Evolutionary conservation across 1,284 basidiomycete species (phyloP), one percentile per base, ranked within the genome.

Genomic region (Uromyces viciae-fabae): DNA sequence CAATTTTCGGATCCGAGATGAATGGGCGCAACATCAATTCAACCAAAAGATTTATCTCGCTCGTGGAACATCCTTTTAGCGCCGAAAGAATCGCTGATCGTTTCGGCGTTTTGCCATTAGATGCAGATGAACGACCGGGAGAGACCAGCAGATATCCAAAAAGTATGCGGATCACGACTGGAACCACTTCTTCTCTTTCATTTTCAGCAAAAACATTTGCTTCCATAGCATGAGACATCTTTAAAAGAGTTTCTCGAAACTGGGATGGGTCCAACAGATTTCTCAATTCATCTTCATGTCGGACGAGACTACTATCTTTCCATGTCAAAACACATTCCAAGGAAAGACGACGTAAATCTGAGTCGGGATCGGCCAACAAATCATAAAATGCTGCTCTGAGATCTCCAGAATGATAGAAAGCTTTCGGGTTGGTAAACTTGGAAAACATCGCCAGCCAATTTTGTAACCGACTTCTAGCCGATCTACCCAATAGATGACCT

Each of bases 81-180:
- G 92, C 87, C 19, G 90, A 88, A 31, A 99, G 88, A 15, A 98
- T 91, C 0, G 94, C 93, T 38, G 87, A 90, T 88, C 86, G 93
- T 42, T 94, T 89, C 77, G 94, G 92, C 0, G 89, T 90, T n/a
- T 87, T 87, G 33, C 91, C 92, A 81, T 90, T 86, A 36, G 87
- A 86, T 69, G 87, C 90, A 0, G 86, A 85, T 19, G 89, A 87
- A 11, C 92, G 89, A 0, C 94, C 93, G 81, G 90, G 90, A 82
- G 90, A 90, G 84, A 95, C 93, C 62, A 94, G 89, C 91, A 98
- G 93, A 82, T 93, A 86, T 2, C 97, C 97, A 86, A 93, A 99
- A 4, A 98, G 88, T 0, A 99, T 85, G 22, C 94, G 90, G 25
- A 94, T 90, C 72, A 92, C 85, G 8, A 93, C 88, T 38, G 91